Evolutionary conservation across 768 basidiomycete genomes (phyloP).

Genomic region (Amanita rimosa): DNA sequence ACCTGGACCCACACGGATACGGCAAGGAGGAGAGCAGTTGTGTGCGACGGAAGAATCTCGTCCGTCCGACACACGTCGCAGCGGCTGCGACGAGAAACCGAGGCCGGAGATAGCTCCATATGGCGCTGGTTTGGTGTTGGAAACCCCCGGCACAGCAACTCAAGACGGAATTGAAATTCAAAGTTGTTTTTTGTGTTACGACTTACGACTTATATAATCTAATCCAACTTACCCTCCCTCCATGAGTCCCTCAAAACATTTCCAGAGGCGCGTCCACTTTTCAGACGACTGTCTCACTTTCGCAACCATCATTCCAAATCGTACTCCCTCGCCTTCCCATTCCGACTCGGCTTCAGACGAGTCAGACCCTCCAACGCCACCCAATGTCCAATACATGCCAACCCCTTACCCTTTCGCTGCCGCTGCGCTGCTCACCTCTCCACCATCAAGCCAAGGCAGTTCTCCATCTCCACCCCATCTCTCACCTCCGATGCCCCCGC

Average conservation of each 20-base stretch:
- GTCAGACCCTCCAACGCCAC: constrained; percentile 24
- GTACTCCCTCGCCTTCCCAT: constrained; percentile 25
- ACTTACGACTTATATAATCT: constrained; percentile 4
- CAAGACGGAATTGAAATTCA: too few relatives aligned
- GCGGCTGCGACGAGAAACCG: neutral
- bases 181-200: neutral
- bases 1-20: too few relatives aligned
- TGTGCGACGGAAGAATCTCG: too few relatives aligned
- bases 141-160: too few relatives aligned
- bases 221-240: constrained; percentile 9
- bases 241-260: neutral
- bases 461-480: neutral
- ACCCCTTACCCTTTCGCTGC: constrained; percentile 20
- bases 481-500: neutral
- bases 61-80: too few relatives aligned
- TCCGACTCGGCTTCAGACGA: constrained; percentile 11
- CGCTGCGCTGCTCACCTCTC: constrained; percentile 13
- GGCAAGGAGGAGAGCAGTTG: too few relatives aligned
- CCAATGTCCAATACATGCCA: constrained; percentile 18
- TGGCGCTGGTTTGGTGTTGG: too few relatives aligned
- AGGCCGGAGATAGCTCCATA: too few relatives aligned
- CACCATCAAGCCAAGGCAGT: neutral
- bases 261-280: constrained; percentile 28
- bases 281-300: constrained; percentile 7
- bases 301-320: constrained; percentile 13